Evolutionary conservation across 1,139 yeast genomes (phyloP).

Genomic region (Entelexis sorbosivorans): DNA sequence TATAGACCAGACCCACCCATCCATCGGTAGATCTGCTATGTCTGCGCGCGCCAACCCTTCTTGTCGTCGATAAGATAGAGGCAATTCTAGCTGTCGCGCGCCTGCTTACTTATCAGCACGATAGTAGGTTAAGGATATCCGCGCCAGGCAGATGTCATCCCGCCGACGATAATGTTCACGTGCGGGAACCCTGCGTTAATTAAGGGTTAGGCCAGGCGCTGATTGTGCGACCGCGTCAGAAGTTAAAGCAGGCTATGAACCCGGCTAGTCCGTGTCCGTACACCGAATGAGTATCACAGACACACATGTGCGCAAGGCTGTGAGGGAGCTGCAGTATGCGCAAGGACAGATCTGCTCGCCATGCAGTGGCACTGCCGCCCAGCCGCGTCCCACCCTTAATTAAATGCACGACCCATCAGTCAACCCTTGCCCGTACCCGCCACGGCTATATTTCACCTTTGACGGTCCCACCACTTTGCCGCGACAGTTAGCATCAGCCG

Average conservation of each 20-base stretch:
- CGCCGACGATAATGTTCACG: background rate
- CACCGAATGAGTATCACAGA: too few relatives aligned
- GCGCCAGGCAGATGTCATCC: background rate
- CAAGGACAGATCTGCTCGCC: background rate
- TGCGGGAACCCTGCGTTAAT: background rate
- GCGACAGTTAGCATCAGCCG: background rate
- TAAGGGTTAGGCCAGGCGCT: background rate
- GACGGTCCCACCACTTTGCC: background rate
- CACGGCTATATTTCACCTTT: conserved; percentile 2
- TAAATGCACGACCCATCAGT: background rate
- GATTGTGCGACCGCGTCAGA: background rate
- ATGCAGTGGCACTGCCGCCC: background rate
- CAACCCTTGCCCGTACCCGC: conserved; percentile 5
- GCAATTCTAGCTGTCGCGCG: too few relatives aligned
- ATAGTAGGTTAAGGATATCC: too few relatives aligned
- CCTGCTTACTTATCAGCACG: too few relatives aligned
- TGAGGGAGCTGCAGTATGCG: background rate
- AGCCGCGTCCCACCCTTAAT: conserved; percentile 3
- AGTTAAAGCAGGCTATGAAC: background rate
- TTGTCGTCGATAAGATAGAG: too few relatives aligned
- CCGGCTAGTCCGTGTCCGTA: too few relatives aligned
- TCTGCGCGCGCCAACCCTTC: too few relatives aligned
- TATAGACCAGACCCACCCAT: too few relatives aligned
- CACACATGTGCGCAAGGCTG: too few relatives aligned
- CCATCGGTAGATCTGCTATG: too few relatives aligned